Evolutionary conservation across 140 eudicot species (phyloP).

Genomic region (Flaveria floridana): DNA sequence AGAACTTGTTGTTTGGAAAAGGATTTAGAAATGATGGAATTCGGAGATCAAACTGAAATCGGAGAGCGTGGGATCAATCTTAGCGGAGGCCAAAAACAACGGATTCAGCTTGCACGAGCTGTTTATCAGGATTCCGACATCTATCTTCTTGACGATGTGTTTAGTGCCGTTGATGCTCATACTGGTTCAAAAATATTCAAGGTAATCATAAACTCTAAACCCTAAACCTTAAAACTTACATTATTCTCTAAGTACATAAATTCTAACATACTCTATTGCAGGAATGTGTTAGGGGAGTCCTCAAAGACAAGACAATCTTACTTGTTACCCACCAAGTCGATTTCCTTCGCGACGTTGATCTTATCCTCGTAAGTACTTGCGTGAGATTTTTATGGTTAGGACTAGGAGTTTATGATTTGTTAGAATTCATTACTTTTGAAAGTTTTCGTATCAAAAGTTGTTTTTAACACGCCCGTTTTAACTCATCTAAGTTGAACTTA

Average conservation of each 20-base stretch:
- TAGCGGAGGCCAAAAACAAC: slow-evolving; percentile 90
- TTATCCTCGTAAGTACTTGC: slow-evolving; percentile 49
- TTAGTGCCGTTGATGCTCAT: slow-evolving; percentile 93
- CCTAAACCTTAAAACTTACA: neutral
- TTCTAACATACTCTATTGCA: slow-evolving; percentile 27
- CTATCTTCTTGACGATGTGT: slow-evolving; percentile 79
- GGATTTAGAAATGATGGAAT: slow-evolving; percentile 71
- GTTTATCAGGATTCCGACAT: slow-evolving; percentile 79
- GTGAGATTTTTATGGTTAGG: neutral
- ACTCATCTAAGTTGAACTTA: neutral
- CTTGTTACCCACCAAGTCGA: slow-evolving; percentile 91
- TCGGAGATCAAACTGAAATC: slow-evolving; percentile 81
- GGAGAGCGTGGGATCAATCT: slow-evolving; percentile 93
- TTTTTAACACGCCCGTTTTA: neutral
- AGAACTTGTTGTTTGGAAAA: slow-evolving; percentile 63
- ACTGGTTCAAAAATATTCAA: slow-evolving; percentile 80
- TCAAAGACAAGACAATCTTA: slow-evolving; percentile 62
- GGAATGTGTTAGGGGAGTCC: slow-evolving; percentile 76
- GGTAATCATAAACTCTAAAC: slow-evolving; percentile 30
- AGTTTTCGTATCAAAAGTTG: neutral
- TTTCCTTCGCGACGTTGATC: slow-evolving; percentile 67
- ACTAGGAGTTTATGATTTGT: neutral
- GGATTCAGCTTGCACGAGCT: slow-evolving; percentile 81
- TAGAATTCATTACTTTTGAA: neutral
- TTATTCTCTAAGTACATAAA: neutral